Conservation (phyloP, 305 asterid genomes). For the Ajuga reptans region DNA sequence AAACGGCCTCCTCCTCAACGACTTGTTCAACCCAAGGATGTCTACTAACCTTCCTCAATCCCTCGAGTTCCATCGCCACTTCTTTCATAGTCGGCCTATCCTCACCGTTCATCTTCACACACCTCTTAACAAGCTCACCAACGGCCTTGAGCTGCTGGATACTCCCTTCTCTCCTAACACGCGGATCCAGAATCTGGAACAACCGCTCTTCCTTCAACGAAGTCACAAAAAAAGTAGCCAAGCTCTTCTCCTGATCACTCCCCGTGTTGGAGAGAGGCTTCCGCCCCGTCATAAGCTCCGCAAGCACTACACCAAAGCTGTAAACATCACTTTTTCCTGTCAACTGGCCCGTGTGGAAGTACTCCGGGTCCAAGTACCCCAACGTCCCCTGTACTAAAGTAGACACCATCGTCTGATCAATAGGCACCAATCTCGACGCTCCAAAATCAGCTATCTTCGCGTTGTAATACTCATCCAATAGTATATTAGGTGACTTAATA, state of each 20-base stretch:
- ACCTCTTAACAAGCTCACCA: constrained; percentile 37
- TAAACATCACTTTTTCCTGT: constrained; percentile 46
- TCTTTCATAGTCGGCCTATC: constrained; percentile 56
- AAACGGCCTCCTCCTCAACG: constrained; percentile 26
- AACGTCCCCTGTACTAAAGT: constrained; percentile 43
- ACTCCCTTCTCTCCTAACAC: constrained; percentile 41
- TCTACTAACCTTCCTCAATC: constrained; percentile 32
- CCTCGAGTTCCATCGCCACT: constrained; percentile 55
- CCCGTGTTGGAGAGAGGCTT: constrained; percentile 29
- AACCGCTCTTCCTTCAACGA: constrained; percentile 30
- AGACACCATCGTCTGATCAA: constrained; percentile 33
- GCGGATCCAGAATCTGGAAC: constrained; percentile 37
- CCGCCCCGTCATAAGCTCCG: constrained; percentile 36
- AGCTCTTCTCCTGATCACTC: constrained; percentile 25
- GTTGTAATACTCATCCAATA: constrained; percentile 31
- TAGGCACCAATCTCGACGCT: constrained; percentile 39
- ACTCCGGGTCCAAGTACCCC: constrained; percentile 47
- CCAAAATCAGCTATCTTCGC: constrained; percentile 46
- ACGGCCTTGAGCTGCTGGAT: constrained; percentile 29
- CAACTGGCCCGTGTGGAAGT: constrained; percentile 38
- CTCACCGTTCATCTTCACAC: constrained; percentile 34
- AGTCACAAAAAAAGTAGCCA: constrained; percentile 28
- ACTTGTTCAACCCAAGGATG: constrained; percentile 40
- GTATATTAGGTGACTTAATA: constrained; percentile 40
- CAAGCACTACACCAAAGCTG: constrained; percentile 44